Conservation (phyloP, 2,329 filamentous ascomycete genomes). For the Cytospora leucostoma region DNA sequence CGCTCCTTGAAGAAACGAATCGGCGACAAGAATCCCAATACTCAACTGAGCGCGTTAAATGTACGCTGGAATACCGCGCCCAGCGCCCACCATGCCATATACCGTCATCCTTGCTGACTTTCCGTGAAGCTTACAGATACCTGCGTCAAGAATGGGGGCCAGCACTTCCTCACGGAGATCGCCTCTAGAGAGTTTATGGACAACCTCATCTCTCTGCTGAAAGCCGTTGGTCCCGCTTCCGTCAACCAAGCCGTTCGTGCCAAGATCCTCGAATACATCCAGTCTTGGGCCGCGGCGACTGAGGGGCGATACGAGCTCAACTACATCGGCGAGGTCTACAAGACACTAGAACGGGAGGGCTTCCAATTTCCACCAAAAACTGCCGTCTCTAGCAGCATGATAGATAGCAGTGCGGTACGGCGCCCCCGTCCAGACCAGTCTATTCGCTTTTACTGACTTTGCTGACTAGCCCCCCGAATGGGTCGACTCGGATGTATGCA, state of each 20-base stretch:
- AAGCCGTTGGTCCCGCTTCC: slow-evolving; percentile 71
- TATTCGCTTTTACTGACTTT: slow-evolving; percentile 13
- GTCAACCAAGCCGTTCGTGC: slow-evolving; percentile 82
- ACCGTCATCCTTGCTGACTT: slow-evolving; percentile 1
- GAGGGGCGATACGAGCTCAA: slow-evolving; percentile 79
- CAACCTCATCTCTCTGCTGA: slow-evolving; percentile 86
- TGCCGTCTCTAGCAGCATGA: slow-evolving; percentile 92
- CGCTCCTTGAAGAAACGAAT: slow-evolving; percentile 90
- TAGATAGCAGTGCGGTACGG: slow-evolving; percentile 87
- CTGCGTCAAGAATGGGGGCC: slow-evolving; percentile 96
- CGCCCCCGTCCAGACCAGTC: neutral
- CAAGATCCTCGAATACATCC: slow-evolving; percentile 92
- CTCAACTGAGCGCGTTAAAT: slow-evolving; percentile 91
- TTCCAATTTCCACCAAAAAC: slow-evolving; percentile 86
- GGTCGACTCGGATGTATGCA: slow-evolving; percentile 97
- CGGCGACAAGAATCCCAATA: slow-evolving; percentile 96
- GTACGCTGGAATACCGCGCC: slow-evolving; percentile 48
- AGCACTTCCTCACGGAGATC: slow-evolving; percentile 93
- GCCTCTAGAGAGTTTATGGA: slow-evolving; percentile 98
- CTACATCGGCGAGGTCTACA: slow-evolving; percentile 90
- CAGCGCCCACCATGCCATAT: neutral
- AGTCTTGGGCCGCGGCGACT: slow-evolving; percentile 88
- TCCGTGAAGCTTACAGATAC: slow-evolving; percentile 79
- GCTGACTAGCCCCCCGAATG: slow-evolving; percentile 83
- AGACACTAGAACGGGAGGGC: slow-evolving; percentile 77